These are phyloP conservation scores for Hypsizygus ulmarius DNA, from an alignment of 1,284 basidiomycete genomes.

Conservation along the genomic window DNA sequence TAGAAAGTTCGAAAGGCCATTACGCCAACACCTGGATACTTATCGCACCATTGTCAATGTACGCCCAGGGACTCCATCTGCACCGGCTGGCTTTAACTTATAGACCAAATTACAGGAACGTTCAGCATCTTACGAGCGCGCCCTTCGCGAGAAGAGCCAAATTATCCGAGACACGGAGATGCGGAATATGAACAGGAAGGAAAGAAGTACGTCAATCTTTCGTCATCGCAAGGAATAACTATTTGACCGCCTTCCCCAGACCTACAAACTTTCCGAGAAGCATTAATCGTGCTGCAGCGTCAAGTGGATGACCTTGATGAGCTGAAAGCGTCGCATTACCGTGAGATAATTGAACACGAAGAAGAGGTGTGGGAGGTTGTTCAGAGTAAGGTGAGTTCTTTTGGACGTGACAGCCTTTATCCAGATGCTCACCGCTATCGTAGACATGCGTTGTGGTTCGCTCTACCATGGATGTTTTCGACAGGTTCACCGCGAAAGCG, in stretches of 20 bases:
- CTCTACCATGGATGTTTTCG: slow-evolving; percentile 79
- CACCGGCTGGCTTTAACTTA: slow-evolving; percentile 6
- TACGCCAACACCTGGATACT: slow-evolving; percentile 80
- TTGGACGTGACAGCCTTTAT: background rate
- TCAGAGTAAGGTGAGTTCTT: slow-evolving; percentile 66
- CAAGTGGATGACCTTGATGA: slow-evolving; percentile 89
- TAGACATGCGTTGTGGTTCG: slow-evolving; percentile 74
- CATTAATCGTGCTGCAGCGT: slow-evolving; percentile 78
- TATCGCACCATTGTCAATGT: slow-evolving; percentile 77
- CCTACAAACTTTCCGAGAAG: slow-evolving; percentile 82
- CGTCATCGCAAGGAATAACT: background rate
- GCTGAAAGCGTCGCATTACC: slow-evolving; percentile 78
- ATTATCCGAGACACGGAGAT: slow-evolving; percentile 89
- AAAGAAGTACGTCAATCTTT: slow-evolving; percentile 62
- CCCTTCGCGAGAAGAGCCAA: slow-evolving; percentile 78
- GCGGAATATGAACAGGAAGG: slow-evolving; percentile 80
- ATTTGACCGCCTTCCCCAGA: slow-evolving; percentile 43
- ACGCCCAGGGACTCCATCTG: slow-evolving; percentile 26
- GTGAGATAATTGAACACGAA: slow-evolving; percentile 88
- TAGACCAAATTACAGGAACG: slow-evolving; percentile 56
- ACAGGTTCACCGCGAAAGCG: slow-evolving; percentile 86
- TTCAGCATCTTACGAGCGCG: slow-evolving; percentile 75
- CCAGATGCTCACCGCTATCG: slow-evolving; percentile 2
- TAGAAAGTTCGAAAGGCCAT: slow-evolving; percentile 87
- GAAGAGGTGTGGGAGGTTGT: slow-evolving; percentile 92